Evolutionary conservation across 2,329 filamentous ascomycete species (phyloP).

Genomic region (Curvularia eragrostidis): DNA sequence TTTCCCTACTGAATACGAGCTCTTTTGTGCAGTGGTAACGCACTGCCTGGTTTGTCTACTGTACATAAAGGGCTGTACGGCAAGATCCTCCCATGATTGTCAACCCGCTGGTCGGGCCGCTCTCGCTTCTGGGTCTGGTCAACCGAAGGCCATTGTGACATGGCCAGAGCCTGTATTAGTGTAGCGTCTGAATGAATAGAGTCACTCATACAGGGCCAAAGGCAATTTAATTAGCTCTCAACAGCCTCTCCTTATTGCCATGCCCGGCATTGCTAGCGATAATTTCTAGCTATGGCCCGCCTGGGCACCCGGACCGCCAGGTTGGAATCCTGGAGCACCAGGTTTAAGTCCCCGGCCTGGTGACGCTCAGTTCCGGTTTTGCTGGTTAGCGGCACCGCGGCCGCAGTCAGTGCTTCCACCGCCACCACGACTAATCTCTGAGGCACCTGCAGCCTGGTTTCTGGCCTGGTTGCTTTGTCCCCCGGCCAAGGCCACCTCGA

Average conservation of each 20-base stretch:
- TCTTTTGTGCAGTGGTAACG: too few species aligned
- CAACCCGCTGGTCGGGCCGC: too few species aligned
- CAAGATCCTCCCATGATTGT: too few species aligned
- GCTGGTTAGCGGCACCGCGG: conserved; percentile 17
- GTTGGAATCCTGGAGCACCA: conserved; percentile 45
- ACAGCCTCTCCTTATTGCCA: conserved; percentile 38
- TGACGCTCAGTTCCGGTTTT: conserved; percentile 28
- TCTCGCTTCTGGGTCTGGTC: too few species aligned
- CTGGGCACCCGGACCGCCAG: conserved; percentile 35
- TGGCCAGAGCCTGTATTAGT: too few species aligned
- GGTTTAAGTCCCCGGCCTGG: conserved; percentile 44
- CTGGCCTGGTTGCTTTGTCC: conserved; percentile 18
- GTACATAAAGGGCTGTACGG: too few species aligned
- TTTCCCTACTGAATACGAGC: too few species aligned
- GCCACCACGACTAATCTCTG: conserved; percentile 40
- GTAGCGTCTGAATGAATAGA: too few species aligned
- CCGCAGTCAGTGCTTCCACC: conserved; percentile 34
- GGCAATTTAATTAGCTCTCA: too few species aligned
- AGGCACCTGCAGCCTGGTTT: conserved; percentile 20
- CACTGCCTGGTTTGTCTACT: too few species aligned
- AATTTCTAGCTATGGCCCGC: conserved; percentile 43
- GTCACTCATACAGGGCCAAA: too few species aligned
- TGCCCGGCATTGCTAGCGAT: conserved; percentile 42
- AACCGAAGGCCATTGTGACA: too few species aligned
- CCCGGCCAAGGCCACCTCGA: conserved; percentile 37